Percentiles rank a stretch among this genome's conserved stretches.
Evolutionary conservation across 2,329 filamentous ascomycete species (phyloP).

Genomic region (Penicillium sp.): DNA sequence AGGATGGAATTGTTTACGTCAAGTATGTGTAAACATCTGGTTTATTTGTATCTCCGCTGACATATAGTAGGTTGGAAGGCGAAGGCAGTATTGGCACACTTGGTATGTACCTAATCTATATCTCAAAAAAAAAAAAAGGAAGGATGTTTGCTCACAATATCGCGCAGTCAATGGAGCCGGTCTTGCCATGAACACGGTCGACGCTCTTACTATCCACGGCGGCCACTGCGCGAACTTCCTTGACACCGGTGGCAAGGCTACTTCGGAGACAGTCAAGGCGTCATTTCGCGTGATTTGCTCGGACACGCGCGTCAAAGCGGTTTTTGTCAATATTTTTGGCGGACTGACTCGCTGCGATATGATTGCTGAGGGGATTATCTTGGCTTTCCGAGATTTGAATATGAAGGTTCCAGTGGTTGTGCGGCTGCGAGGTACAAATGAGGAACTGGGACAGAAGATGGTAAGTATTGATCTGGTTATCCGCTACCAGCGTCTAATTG

Average conservation of each 20-base stretch:
- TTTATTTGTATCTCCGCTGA: neutral
- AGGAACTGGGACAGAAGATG: conserved; percentile 66
- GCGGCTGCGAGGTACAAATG: conserved; percentile 70
- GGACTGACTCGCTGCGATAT: conserved; percentile 73
- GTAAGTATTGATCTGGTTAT: conserved; percentile 33
- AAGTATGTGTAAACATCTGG: conserved; percentile 42
- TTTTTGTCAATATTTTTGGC: conserved; percentile 71
- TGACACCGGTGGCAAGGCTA: conserved; percentile 87
- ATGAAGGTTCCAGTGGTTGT: conserved; percentile 73
- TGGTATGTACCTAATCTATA: conserved; percentile 28
- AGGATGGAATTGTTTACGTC: conserved; percentile 76
- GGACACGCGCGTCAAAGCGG: conserved; percentile 68
- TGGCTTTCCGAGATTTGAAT: conserved; percentile 68
- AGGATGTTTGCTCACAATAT: neutral
- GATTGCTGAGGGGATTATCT: conserved; percentile 72
- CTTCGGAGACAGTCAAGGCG: conserved; percentile 72
- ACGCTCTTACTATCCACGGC: conserved; percentile 67
- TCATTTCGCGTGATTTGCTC: conserved; percentile 71
- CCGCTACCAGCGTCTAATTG: neutral
- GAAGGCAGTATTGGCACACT: conserved; percentile 71
- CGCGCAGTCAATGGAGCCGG: conserved; percentile 75
- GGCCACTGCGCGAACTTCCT: conserved; percentile 78
- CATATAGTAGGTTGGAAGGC: conserved; percentile 42
- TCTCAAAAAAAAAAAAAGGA: neutral
- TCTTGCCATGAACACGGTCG: conserved; percentile 86